These are phyloP conservation scores for Rachicladosporium sp. DNA, from an alignment of 2,329 filamentous ascomycete species.

Conservation along the genomic window DNA sequence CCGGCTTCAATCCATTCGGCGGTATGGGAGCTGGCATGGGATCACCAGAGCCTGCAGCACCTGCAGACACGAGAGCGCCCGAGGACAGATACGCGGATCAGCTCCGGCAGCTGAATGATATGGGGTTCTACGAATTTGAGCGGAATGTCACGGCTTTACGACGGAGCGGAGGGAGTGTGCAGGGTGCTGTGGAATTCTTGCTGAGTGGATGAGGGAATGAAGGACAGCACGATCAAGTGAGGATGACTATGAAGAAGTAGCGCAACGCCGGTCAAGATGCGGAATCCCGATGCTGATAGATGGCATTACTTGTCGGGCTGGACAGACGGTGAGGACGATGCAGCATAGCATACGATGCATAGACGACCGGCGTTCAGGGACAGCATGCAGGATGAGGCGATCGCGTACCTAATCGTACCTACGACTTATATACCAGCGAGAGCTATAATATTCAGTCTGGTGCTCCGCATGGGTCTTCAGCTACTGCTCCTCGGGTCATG, in stretches of 20 bases:
- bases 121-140: constrained; percentile 98
- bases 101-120: constrained; percentile 86
- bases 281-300: neutral
- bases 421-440: too few species aligned
- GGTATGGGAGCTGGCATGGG: constrained; percentile 27
- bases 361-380: too few species aligned
- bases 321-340: too few species aligned
- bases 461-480: too few species aligned
- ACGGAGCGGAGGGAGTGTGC: constrained; percentile 82
- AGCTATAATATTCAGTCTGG: too few species aligned
- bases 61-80: constrained; percentile 72
- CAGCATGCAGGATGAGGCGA: too few species aligned
- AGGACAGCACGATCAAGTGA: neutral
- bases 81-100: constrained; percentile 90
- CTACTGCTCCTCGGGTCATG: too few species aligned
- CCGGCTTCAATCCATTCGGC: constrained; percentile 34
- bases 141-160: constrained; percentile 79
- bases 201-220: constrained; percentile 15
- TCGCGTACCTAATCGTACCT: too few species aligned
- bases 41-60: constrained; percentile 35
- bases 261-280: too few species aligned
- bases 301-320: too few species aligned
- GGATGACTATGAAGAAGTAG: too few species aligned
- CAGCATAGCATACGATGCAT: neutral
- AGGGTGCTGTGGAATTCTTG: constrained; percentile 75